phyloP scores from a whole-genome alignment of 73 alveolate species.

The Strombidium stylifer region DNA sequence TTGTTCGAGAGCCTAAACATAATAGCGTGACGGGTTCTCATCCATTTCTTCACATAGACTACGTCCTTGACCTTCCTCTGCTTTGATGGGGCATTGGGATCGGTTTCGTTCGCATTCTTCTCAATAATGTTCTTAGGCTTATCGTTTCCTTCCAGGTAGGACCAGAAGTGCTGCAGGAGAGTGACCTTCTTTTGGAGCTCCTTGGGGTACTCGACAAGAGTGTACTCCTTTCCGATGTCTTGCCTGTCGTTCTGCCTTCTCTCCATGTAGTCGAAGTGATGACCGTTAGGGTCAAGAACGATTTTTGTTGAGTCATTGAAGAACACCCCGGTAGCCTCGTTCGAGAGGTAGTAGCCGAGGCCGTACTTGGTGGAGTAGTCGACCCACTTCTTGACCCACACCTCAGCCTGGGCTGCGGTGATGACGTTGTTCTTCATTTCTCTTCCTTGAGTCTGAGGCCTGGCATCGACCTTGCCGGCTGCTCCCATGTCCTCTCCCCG shows the following conservation, averaged over 20 bases:
- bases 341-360: conserved; percentile 81
- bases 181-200: conserved; percentile 91
- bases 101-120: conserved; percentile 24
- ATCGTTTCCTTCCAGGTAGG: conserved; percentile 68
- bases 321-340: conserved; percentile 81
- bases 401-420: conserved; percentile 49
- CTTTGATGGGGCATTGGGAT: too few relatives aligned
- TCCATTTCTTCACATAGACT: conserved; percentile 78
- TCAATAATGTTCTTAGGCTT: conserved; percentile 17
- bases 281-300: conserved; percentile 72
- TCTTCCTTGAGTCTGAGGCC: not conserved
- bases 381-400: conserved; percentile 89
- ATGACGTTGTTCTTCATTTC: not conserved
- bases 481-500: not conserved
- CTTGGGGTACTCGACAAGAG: conserved; percentile 77
- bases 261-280: conserved; percentile 69
- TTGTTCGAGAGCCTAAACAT: conserved; percentile 88
- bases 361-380: conserved; percentile 92
- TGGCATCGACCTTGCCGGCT: not conserved
- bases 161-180: conserved; percentile 84
- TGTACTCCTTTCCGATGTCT: conserved; percentile 56
- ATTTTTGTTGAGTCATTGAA: conserved; percentile 88
- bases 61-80: not conserved
- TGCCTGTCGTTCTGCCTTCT: conserved; percentile 65
- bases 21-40: conserved; percentile 89